phyloP scores from a whole-genome alignment of 225 moss, liverwort and hornwort species.

The Bryoerythrophyllum caledonicum region DNA sequence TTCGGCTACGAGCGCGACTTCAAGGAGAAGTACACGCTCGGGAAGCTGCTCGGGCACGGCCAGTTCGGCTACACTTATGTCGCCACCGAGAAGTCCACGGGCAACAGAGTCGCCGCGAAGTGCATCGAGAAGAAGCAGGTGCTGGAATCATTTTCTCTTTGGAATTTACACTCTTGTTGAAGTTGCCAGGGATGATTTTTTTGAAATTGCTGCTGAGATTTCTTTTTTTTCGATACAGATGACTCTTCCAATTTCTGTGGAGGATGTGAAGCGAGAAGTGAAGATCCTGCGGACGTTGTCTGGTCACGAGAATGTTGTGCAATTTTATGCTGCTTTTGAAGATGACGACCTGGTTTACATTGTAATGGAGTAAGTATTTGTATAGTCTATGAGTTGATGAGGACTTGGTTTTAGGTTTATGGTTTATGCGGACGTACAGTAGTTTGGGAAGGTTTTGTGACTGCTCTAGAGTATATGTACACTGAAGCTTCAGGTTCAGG shows the following conservation, averaged over 20 bases:
- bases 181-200: neutral
- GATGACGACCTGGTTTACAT: constrained; percentile 84
- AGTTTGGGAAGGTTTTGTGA: neutral
- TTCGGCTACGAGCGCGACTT: constrained; percentile 69
- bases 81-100: constrained; percentile 45
- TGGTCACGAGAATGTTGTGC: constrained; percentile 86
- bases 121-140: constrained; percentile 84
- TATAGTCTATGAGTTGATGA: neutral
- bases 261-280: constrained; percentile 84
- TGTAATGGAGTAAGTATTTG: constrained; percentile 66
- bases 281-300: constrained; percentile 66
- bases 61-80: constrained; percentile 78
- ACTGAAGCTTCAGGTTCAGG: neutral
- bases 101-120: constrained; percentile 67
- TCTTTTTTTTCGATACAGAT: constrained; percentile 38
- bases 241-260: constrained; percentile 80
- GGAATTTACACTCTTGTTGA: too few relatives aligned
- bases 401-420: neutral
- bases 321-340: constrained; percentile 74
- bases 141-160: neutral
- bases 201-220: neutral
- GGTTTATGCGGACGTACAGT: neutral
- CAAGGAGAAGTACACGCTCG: constrained; percentile 65
- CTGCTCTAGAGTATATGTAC: neutral
- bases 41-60: constrained; percentile 80